A percentile compares a stretch with the other conserved stretches of the same genome.
phyloP scores from a whole-genome alignment of 495 filamentous ascomycete genomes.

The Podospora tetraspora region DNA sequence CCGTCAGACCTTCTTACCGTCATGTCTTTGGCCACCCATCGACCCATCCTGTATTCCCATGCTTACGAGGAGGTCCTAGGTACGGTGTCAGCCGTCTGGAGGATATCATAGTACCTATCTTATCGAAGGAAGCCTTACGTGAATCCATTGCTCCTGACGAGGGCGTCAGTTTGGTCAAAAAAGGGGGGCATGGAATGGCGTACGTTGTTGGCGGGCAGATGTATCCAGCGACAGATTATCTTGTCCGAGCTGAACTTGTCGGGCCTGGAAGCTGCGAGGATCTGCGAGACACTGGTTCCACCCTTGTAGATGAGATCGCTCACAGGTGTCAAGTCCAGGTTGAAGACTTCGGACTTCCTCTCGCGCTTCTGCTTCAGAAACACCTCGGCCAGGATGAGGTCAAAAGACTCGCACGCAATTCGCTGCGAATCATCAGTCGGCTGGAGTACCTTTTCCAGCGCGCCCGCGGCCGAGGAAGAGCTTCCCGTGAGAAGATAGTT shows the following conservation, averaged over 20 bases:
- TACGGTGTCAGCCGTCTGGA: no score
- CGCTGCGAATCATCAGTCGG: constrained; percentile 12
- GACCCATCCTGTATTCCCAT: constrained; percentile 17
- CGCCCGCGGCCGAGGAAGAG: constrained; percentile 4
- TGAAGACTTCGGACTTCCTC: constrained; percentile 15
- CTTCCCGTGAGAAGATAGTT: constrained; percentile 16
- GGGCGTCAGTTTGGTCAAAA: no score
- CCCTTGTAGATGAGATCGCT: constrained; percentile 13
- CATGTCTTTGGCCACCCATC: constrained; percentile 17
- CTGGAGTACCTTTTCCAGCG: constrained; percentile 1
- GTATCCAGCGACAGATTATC: constrained; percentile 17
- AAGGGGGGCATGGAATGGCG: no score
- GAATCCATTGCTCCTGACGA: constrained; percentile 9
- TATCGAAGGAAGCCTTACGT: not conserved
- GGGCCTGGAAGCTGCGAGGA: constrained; percentile 5
- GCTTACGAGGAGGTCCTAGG: constrained; percentile 9
- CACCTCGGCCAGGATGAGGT: constrained; percentile 17
- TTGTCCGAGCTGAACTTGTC: constrained; percentile 10
- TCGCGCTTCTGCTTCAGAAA: constrained; percentile 14
- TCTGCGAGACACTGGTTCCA: not conserved
- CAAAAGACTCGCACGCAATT: constrained; percentile 13
- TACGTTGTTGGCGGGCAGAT: constrained; percentile 13
- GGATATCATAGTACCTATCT: no score
- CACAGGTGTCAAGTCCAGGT: constrained; percentile 11
- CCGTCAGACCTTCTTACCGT: not conserved